These are phyloP conservation scores for Xylaria hypoxylon DNA, from an alignment of 2,329 filamentous ascomycete genomes.

Conservation along the genomic window DNA sequence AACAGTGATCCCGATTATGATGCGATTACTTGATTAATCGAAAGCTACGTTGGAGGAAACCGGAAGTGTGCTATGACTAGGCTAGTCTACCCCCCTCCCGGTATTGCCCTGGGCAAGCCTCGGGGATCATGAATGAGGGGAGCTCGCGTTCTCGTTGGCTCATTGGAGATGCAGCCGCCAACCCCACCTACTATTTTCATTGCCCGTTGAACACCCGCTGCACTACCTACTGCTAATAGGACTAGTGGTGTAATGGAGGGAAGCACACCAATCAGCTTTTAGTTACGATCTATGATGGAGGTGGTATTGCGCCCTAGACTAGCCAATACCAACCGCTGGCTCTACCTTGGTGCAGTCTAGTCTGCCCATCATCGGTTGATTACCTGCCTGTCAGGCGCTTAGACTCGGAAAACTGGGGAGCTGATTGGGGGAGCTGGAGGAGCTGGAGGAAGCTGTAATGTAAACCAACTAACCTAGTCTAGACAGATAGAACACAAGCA, in stretches of 20 bases:
- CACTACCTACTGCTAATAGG: no score
- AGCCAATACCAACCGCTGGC: conserved; percentile 6
- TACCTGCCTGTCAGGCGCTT: conserved; percentile 16
- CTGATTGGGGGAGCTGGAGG: conserved; percentile 7
- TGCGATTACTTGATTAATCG: conserved; percentile 9
- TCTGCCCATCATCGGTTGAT: neutral
- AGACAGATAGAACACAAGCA: no score
- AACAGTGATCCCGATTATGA: no score
- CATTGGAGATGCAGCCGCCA: conserved; percentile 18
- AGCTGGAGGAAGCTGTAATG: neutral
- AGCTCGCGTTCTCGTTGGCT: conserved; percentile 6
- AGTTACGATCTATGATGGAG: no score
- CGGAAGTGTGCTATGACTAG: neutral
- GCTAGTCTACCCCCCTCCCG: no score
- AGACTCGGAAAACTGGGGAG: neutral
- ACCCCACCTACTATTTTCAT: conserved; percentile 3
- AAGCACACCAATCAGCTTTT: no score
- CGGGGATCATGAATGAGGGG: neutral
- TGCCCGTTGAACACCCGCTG: no score
- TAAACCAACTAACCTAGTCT: neutral
- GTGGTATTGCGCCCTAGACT: conserved; percentile 1
- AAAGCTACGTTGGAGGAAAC: neutral
- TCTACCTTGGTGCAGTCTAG: neutral
- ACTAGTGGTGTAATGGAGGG: no score
- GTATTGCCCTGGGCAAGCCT: neutral